phyloP scores from a whole-genome alignment of 1,284 basidiomycete genomes.

The Leccinum solheimii region DNA sequence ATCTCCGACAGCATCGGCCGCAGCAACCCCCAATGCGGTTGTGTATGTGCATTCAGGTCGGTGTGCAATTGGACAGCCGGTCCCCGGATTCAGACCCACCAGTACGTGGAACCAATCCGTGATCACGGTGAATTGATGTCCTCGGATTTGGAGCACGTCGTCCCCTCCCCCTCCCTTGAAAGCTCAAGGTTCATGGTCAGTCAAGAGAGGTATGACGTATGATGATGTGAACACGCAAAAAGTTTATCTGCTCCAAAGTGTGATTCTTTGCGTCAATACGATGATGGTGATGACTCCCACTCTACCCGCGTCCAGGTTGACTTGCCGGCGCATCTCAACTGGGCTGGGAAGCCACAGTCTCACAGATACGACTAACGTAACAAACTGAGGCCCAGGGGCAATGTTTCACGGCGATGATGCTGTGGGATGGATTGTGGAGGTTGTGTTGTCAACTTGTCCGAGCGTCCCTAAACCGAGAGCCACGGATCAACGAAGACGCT shows the following conservation, averaged over 20 bases:
- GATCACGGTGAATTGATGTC: not conserved
- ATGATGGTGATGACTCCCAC: conserved; percentile 2
- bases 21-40: conserved; percentile 12
- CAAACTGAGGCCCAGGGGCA: not conserved
- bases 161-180: not conserved
- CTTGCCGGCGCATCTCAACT: conserved; percentile 14
- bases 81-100: not conserved
- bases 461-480: conserved; percentile 1
- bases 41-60: not conserved
- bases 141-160: not conserved
- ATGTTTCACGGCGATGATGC: not conserved
- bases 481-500: not conserved
- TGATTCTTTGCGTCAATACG: not conserved
- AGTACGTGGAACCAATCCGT: too few species aligned
- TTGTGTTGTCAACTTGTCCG: not conserved
- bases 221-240: conserved; percentile 6
- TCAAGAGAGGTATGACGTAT: conserved; percentile 10
- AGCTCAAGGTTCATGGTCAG: not conserved
- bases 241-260: conserved; percentile 8
- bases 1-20: conserved; percentile 24
- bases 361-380: conserved; percentile 19
- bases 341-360: not conserved
- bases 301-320: not conserved
- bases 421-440: not conserved
- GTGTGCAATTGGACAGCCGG: conserved; percentile 3